Conservation (phyloP, 768 basidiomycete genomes). For the Podaxis sp. region DNA sequence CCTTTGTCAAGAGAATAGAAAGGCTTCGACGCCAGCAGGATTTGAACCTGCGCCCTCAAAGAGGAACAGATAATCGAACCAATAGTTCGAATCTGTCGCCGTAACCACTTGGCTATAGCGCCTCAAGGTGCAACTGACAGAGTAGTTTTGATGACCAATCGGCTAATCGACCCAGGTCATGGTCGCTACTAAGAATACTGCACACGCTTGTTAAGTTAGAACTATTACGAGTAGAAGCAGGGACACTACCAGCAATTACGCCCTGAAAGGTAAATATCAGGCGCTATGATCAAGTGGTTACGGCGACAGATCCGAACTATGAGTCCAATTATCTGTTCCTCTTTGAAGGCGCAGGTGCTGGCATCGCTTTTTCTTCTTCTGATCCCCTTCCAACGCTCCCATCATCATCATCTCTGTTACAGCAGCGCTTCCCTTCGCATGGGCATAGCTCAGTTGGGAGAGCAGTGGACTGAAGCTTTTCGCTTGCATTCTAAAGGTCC, state of each 20-base stretch:
- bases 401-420: too few species aligned
- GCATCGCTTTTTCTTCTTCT: conserved; percentile 9
- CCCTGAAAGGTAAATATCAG: too few species aligned
- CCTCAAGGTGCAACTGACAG: conserved; percentile 20
- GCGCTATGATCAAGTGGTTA: conserved; percentile 81
- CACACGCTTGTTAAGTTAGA: too few species aligned
- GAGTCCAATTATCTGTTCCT: conserved; percentile 45
- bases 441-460: conserved; percentile 74
- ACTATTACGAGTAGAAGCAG: background rate
- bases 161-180: background rate
- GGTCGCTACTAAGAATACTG: too few species aligned
- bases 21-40: conserved; percentile 16
- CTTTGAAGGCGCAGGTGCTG: conserved; percentile 58
- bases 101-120: conserved; percentile 81
- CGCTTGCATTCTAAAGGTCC: conserved; percentile 58
- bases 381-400: too few species aligned
- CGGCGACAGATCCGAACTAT: conserved; percentile 65
- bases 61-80: conserved; percentile 49
- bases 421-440: too few species aligned
- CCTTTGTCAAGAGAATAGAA: too few species aligned
- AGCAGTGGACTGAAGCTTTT: conserved; percentile 63
- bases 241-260: too few species aligned
- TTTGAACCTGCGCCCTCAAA: conserved; percentile 58
- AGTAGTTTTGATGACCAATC: background rate
- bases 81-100: conserved; percentile 62